Percentiles rank a stretch among this genome's conserved stretches.
Conservation (phyloP, 2,329 filamentous ascomycete genomes). For the Ploettnerulaceae sp. region DNA sequence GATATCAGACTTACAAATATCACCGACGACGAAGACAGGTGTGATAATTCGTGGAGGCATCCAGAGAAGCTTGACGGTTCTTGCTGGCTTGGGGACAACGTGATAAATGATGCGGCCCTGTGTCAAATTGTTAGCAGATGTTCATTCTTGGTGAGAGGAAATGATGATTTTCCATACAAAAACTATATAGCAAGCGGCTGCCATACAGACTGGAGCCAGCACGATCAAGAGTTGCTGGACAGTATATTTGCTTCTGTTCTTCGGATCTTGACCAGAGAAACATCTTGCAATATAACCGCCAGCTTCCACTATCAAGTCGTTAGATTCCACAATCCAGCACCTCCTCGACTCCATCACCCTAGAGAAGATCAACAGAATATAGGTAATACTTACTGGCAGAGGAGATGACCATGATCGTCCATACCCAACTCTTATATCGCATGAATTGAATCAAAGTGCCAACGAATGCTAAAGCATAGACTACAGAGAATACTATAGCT, state of each 20-base stretch:
- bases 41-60: constrained; percentile 29
- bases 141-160: neutral
- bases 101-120: constrained; percentile 31
- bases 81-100: constrained; percentile 26
- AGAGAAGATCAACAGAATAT: neutral
- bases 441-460: constrained; percentile 33
- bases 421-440: constrained; percentile 33
- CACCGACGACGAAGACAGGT: constrained; percentile 28
- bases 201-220: constrained; percentile 34
- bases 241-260: constrained; percentile 25
- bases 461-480: constrained; percentile 30
- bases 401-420: constrained; percentile 34
- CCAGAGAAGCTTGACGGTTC: constrained; percentile 25
- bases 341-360: neutral
- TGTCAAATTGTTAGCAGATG: constrained; percentile 1
- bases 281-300: constrained; percentile 24
- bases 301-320: constrained; percentile 20
- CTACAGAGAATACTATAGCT: constrained; percentile 29
- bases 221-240: constrained; percentile 30
- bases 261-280: constrained; percentile 16
- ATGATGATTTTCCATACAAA: constrained; percentile 22
- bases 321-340: neutral
- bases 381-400: constrained; percentile 29
- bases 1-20: constrained; percentile 20
- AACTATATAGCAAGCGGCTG: constrained; percentile 32